Conservation (phyloP, 306 rosid species). For the Myrica gale region DNA sequence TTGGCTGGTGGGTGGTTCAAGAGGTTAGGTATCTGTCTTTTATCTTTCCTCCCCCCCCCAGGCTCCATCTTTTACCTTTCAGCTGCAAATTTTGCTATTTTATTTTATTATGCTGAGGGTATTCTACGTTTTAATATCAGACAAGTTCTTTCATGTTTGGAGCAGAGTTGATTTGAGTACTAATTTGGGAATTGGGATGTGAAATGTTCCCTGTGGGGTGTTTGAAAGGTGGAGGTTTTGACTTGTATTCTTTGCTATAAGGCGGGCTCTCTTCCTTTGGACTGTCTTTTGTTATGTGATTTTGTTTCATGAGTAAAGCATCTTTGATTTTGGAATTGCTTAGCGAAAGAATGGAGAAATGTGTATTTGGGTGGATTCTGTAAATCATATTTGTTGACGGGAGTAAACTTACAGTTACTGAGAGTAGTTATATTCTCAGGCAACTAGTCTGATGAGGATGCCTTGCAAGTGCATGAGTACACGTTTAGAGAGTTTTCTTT, state of each 20-base stretch:
- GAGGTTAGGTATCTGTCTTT: background rate
- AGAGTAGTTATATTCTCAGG: background rate
- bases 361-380: background rate
- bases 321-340: too few relatives aligned
- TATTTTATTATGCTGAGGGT: background rate
- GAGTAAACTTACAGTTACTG: background rate
- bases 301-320: background rate
- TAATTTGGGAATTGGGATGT: background rate
- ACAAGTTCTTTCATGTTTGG: background rate
- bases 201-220: background rate
- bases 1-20: background rate
- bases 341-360: background rate
- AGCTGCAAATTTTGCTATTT: background rate
- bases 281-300: background rate
- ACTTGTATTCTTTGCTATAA: background rate
- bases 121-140: background rate
- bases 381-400: background rate
- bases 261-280: background rate
- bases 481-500: too few relatives aligned
- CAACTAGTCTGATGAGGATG: too few relatives aligned
- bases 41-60: too few relatives aligned
- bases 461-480: too few relatives aligned
- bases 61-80: background rate
- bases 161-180: background rate
- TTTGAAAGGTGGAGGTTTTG: background rate